Percentiles rank a stretch among this genome's conserved stretches.
Evolutionary conservation across 805 yeast genomes (phyloP).

Genomic region (Zygosaccharomyces pseudorouxii): DNA sequence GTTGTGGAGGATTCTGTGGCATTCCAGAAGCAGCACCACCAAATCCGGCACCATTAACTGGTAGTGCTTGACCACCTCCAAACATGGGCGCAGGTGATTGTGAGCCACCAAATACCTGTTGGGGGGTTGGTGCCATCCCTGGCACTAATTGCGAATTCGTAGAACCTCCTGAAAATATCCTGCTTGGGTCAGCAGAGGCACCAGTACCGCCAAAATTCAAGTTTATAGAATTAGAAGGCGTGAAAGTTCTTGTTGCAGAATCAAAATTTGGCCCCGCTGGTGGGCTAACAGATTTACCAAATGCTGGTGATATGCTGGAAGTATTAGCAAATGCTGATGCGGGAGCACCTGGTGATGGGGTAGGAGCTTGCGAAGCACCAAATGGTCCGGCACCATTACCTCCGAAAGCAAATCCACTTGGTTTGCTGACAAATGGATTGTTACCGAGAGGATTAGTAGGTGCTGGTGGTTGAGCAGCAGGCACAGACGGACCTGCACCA

Average conservation of each 20-base stretch:
- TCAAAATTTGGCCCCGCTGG: conserved; percentile 8
- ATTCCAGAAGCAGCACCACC: conserved; percentile 13
- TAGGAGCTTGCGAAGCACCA: conserved; percentile 5
- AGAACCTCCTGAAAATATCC: conserved; percentile 20
- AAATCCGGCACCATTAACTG: conserved; percentile 4
- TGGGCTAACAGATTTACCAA: conserved; percentile 20
- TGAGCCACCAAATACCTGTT: conserved; percentile 13
- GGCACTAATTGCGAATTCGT: conserved; percentile 7
- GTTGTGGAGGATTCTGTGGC: conserved; percentile 7
- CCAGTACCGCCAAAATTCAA: conserved; percentile 25
- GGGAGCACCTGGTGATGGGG: conserved; percentile 9
- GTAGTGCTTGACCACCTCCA: conserved; percentile 9
- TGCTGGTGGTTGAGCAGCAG: not conserved
- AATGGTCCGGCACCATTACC: not conserved
- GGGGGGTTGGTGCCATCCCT: conserved; percentile 9
- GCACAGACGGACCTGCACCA: conserved; percentile 1
- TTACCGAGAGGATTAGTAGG: conserved; percentile 7
- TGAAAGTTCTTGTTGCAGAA: conserved; percentile 16
- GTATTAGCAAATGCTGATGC: conserved; percentile 13
- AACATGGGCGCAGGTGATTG: conserved; percentile 17
- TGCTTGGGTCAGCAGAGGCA: conserved; percentile 18
- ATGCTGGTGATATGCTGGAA: conserved; percentile 20
- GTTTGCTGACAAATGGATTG: conserved; percentile 1
- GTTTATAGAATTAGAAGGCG: conserved; percentile 28
- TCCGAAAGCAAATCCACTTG: conserved; percentile 9